Evolutionary conservation across 164 flowering plant species (phyloP).

Genomic region (Umbilicus rupestris): DNA sequence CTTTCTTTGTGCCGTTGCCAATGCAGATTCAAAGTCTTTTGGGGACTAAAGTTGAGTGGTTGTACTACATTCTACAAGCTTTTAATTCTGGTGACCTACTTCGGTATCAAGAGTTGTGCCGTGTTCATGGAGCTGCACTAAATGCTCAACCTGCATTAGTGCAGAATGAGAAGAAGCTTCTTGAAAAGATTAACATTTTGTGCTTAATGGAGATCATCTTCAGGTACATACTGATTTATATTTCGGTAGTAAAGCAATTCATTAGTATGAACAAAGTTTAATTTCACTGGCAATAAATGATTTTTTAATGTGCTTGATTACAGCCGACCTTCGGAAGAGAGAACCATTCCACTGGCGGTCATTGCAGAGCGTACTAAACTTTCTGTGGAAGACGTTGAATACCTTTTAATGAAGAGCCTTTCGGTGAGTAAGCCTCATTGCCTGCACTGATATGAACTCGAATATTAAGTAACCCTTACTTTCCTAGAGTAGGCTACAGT

Average conservation of each 20-base stretch:
- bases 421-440: constrained; percentile 46
- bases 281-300: too few relatives aligned
- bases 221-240: constrained; percentile 31
- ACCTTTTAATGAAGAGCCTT: constrained; percentile 94
- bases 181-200: constrained; percentile 86
- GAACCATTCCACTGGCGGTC: constrained; percentile 72
- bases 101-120: constrained; percentile 83
- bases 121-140: constrained; percentile 67
- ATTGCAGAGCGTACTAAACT: constrained; percentile 88
- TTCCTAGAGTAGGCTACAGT: too few relatives aligned
- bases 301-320: constrained; percentile 14
- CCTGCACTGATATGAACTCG: too few relatives aligned
- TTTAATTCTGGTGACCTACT: constrained; percentile 82
- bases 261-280: neutral
- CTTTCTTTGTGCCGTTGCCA: constrained; percentile 4
- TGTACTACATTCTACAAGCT: constrained; percentile 77
- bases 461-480: too few relatives aligned
- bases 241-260: neutral
- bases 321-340: constrained; percentile 89
- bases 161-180: constrained; percentile 72
- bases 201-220: constrained; percentile 97
- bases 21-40: constrained; percentile 67
- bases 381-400: constrained; percentile 78
- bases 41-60: constrained; percentile 87
- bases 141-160: constrained; percentile 86